Evolutionary conservation across 305 asterid species (phyloP).

Genomic region (Fraxinus floribunda): DNA sequence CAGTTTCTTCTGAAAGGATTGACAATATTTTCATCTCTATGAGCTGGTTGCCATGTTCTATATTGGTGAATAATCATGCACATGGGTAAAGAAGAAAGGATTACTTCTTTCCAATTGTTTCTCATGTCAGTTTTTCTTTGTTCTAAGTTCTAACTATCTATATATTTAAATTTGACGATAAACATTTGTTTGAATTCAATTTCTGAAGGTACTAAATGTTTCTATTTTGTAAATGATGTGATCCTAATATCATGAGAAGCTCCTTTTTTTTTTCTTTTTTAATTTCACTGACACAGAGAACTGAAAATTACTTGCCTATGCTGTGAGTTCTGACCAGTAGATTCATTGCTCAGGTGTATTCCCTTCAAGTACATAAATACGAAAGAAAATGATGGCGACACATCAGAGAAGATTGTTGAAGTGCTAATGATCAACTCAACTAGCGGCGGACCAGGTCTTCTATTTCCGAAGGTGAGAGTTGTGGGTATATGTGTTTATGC

Average conservation of each 20-base stretch:
- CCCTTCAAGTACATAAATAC: conserved; percentile 44
- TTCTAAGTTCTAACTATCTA: neutral
- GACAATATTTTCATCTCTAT: neutral
- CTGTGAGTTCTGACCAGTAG: neutral
- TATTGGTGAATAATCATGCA: neutral
- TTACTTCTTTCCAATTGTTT: neutral
- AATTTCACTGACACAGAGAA: neutral
- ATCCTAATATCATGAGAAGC: neutral
- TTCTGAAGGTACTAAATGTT: neutral
- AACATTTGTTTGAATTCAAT: neutral
- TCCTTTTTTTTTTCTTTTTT: neutral
- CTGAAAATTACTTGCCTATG: neutral
- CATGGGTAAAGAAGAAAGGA: neutral
- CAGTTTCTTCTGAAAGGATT: neutral
- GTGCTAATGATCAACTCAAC: conserved; percentile 68
- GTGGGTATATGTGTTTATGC: neutral
- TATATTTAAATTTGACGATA: neutral
- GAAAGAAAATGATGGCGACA: conserved; percentile 35
- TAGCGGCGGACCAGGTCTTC: conserved; percentile 63
- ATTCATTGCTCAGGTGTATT: conserved; percentile 49
- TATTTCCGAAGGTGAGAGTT: conserved; percentile 61
- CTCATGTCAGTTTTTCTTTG: neutral
- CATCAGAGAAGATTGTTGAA: conserved; percentile 44
- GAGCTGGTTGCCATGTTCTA: neutral
- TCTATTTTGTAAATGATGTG: neutral